phyloP scores from a whole-genome alignment of 768 basidiomycete genomes.

The Crassisporium funariophilum region DNA sequence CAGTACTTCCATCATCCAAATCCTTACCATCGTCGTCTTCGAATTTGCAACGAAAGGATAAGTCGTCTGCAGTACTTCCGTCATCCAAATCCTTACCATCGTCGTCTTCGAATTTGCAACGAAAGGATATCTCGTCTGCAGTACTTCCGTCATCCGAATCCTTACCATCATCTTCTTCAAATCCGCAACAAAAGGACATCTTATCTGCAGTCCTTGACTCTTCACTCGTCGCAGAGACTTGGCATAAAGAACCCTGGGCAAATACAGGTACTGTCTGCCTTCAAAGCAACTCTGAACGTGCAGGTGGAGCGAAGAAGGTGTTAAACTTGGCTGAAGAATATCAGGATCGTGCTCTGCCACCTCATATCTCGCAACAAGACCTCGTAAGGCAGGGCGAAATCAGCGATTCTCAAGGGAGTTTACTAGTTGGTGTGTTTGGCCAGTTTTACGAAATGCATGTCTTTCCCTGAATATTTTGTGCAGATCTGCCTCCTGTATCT shows the following conservation, averaged over 20 bases:
- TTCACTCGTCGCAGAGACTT: constrained; percentile 5
- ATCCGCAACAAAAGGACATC: background rate
- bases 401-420: background rate
- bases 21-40: no score
- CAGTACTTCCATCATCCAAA: no score
- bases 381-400: constrained; percentile 7
- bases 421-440: constrained; percentile 12
- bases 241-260: constrained; percentile 7
- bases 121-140: no score
- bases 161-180: no score
- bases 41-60: no score
- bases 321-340: background rate
- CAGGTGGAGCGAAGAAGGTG: no score
- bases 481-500: constrained; percentile 47
- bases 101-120: background rate
- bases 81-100: no score
- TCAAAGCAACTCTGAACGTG: no score
- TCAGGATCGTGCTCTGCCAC: constrained; percentile 9
- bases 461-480: background rate
- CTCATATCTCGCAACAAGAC: constrained; percentile 14
- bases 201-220: constrained; percentile 1
- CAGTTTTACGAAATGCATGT: background rate
- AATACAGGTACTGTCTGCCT: background rate
- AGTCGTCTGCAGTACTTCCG: no score
- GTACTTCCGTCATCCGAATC: no score